phyloP scores from a whole-genome alignment of 148 eudicot species.

The Beta vulgaris region DNA sequence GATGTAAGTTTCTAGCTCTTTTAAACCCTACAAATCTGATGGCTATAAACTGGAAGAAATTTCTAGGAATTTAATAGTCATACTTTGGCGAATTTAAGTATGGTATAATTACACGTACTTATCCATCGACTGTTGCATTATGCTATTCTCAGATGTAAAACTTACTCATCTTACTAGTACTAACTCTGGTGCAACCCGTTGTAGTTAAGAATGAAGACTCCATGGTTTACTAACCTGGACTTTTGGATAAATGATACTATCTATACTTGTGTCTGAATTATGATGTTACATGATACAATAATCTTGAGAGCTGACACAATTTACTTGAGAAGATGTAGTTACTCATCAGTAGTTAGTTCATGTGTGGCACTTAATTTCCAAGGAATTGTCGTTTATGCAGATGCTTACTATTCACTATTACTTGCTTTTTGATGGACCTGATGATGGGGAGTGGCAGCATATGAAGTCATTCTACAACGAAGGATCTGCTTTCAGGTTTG shows the following conservation, averaged over 20 bases:
- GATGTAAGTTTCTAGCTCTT: conserved; percentile 54
- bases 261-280: neutral
- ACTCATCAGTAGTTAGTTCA: neutral
- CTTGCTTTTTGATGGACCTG: conserved; percentile 83
- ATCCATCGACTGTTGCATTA: too few relatives aligned
- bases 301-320: neutral
- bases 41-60: too few relatives aligned
- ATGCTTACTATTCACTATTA: conserved; percentile 92
- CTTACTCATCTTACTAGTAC: too few relatives aligned
- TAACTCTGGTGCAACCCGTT: neutral
- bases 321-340: neutral
- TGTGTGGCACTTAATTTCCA: neutral
- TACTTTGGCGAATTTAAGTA: too few relatives aligned
- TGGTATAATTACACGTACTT: too few relatives aligned
- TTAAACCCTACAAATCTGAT: too few relatives aligned
- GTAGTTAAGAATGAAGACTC: too few relatives aligned
- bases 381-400: conserved; percentile 37
- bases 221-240: neutral
- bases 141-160: too few relatives aligned
- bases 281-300: neutral
- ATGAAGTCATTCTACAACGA: conserved; percentile 61
- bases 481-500: conserved; percentile 65
- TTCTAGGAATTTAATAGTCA: neutral
- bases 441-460: conserved; percentile 82
- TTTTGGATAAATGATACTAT: neutral